Evolutionary conservation across 2,329 filamentous ascomycete genomes (phyloP).

Genomic region (Remersonia thermophila): DNA sequence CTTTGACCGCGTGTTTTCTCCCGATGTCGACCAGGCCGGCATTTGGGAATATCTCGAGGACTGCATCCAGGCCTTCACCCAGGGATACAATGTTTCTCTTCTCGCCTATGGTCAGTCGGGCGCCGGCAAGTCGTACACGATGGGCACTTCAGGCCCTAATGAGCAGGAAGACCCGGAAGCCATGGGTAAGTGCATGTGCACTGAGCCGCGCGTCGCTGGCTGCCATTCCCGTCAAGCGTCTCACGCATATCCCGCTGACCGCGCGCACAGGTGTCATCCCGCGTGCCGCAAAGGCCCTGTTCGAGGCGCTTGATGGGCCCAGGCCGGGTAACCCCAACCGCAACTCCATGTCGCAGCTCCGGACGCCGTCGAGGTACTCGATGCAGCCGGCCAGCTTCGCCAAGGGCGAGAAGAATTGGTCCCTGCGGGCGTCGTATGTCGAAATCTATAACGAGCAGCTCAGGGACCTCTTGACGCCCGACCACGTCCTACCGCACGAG

Average conservation of each 20-base stretch:
- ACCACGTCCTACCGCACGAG: constrained; percentile 56
- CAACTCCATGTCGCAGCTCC: constrained; percentile 62
- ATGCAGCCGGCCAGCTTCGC: constrained; percentile 30
- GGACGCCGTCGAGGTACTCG: constrained; percentile 69
- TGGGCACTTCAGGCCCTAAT: constrained; percentile 81
- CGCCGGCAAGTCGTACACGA: constrained; percentile 95
- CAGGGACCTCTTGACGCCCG: constrained; percentile 75
- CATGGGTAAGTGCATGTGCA: constrained; percentile 54
- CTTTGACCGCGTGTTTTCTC: constrained; percentile 86
- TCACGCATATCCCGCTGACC: neutral
- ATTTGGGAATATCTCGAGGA: constrained; percentile 91
- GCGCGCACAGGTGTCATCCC: constrained; percentile 97
- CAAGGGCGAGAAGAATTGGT: constrained; percentile 66
- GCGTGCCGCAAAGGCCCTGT: constrained; percentile 72
- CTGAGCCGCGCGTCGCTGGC: neutral
- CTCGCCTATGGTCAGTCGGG: constrained; percentile 96
- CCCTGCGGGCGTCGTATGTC: constrained; percentile 85
- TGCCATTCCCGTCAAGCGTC: neutral
- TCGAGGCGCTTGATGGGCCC: constrained; percentile 66
- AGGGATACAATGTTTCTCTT: constrained; percentile 97
- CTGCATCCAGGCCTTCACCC: constrained; percentile 77
- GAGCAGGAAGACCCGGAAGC: constrained; percentile 59
- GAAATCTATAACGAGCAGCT: constrained; percentile 97
- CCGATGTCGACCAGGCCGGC: constrained; percentile 73
- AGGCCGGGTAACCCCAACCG: constrained; percentile 35